These are phyloP conservation scores for Sclerotinia sclerotiorum DNA, from an alignment of 2,329 filamentous ascomycete species.

Conservation along the genomic window DNA sequence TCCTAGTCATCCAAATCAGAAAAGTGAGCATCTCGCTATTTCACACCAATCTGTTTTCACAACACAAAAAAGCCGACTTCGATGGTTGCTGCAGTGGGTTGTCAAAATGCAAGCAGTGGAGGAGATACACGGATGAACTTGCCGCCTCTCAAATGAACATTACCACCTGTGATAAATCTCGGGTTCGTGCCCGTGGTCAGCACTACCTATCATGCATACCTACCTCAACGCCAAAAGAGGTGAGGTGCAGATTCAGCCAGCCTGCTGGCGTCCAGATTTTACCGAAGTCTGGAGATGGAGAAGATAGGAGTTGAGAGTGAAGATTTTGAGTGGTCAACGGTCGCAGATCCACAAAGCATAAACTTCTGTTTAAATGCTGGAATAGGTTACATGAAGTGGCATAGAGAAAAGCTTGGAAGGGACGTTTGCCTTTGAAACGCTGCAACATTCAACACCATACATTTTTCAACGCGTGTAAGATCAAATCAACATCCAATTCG, in stretches of 20 bases:
- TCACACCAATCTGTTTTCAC: not conserved
- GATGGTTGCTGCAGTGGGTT: not conserved
- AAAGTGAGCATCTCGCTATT: not conserved
- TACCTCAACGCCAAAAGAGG: slow-evolving; percentile 9
- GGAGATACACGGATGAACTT: slow-evolving; percentile 9
- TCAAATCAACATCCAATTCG: slow-evolving; percentile 11
- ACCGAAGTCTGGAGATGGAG: slow-evolving; percentile 18
- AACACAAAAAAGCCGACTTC: not conserved
- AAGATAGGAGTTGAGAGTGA: not conserved
- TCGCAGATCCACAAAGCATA: slow-evolving; percentile 3
- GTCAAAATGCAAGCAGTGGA: slow-evolving; percentile 8
- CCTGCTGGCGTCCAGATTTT: not conserved
- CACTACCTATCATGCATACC: slow-evolving; percentile 11
- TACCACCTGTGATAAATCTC: not conserved
- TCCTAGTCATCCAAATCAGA: not conserved
- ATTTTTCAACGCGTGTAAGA: slow-evolving; percentile 15
- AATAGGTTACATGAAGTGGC: not conserved
- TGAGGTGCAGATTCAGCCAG: slow-evolving; percentile 20
- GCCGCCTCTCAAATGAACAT: slow-evolving; percentile 1
- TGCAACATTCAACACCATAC: slow-evolving; percentile 4
- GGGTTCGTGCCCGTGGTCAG: slow-evolving; percentile 4
- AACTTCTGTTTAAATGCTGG: not conserved
- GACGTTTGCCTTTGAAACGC: slow-evolving; percentile 17
- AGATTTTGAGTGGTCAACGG: slow-evolving; percentile 9
- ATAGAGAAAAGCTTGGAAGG: not conserved